Evolutionary conservation across 768 basidiomycete genomes (phyloP), one percentile per base, ranked within the genome.

Genomic region (Lactarius tabidus): DNA sequence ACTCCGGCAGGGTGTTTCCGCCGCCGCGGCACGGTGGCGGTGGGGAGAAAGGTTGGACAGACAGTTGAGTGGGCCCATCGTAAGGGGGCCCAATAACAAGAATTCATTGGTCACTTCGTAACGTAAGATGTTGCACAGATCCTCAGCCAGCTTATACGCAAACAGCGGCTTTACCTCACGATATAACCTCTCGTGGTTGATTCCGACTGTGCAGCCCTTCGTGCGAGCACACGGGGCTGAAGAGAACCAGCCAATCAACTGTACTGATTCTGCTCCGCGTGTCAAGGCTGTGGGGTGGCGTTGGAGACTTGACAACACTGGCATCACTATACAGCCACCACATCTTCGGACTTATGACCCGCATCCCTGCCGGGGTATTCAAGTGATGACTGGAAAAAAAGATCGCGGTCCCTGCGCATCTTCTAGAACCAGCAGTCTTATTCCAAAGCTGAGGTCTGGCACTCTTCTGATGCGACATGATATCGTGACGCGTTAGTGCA

Each of bases 1-100:
- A 63, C 18, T 52, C 48, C 36, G 63, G 57, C 48, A 52, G 45
- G 12, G 48, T 20, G 63, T 52, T 51, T 48, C 63, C 63, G 57
- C 6, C 28, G 39, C 9, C 31, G 33, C 20, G 39, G 55, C 55
- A 55, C 54, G 48, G 63, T 59, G 57, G 58, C 63, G 33, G 58
- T 36, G 38, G 31, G 35, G 45, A 10, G 57, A 38, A 54, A 43
- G 45, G 33, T 15, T 31, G 53, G n/a, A n/a, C n/a, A n/a, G n/a
- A 35, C 55, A 43, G 55, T 39, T 38, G 57, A 53, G 38, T 51
- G 57, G 57, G 43, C 52, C 52, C 18, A 31, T 6, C 20, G 18
- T 43, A 45, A n/a, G 53, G 17, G n/a, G 9, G 18, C n/a, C 18
- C 54, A 31, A 10, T 31, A 15, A 33, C 33, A 55, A 55, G 54